Conservation (phyloP, 345 rosid genomes). For the Euphorbia lathyris region DNA sequence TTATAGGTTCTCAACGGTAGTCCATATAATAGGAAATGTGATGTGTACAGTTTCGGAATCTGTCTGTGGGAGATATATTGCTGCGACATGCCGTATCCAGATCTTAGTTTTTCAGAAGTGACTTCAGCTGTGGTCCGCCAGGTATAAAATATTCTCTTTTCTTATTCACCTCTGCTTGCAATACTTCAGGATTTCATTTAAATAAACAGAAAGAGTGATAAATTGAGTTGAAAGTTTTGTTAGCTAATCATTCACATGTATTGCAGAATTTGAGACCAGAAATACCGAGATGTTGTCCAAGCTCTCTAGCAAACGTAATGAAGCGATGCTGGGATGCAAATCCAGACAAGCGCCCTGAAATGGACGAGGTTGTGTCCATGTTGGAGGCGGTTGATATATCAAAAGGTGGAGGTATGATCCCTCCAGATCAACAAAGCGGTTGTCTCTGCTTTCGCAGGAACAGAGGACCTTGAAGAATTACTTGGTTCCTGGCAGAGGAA, state of each 20-base stretch:
- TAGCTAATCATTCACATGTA: slow-evolving; percentile 2
- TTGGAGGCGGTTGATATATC: slow-evolving; percentile 87
- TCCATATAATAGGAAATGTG: slow-evolving; percentile 94
- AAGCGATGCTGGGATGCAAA: slow-evolving; percentile 97
- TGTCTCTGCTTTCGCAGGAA: slow-evolving; percentile 75
- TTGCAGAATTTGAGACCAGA: slow-evolving; percentile 90
- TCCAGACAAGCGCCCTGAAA: slow-evolving; percentile 89
- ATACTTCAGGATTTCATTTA: background rate
- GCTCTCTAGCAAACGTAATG: slow-evolving; percentile 82
- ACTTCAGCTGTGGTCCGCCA: slow-evolving; percentile 96
- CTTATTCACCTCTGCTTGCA: background rate
- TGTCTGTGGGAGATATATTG: slow-evolving; percentile 98
- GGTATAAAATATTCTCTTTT: slow-evolving; percentile 34
- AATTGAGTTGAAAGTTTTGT: background rate
- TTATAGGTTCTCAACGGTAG: slow-evolving; percentile 91
- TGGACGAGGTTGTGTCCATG: slow-evolving; percentile 87
- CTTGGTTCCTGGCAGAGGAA: slow-evolving; percentile 10
- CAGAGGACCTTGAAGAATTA: slow-evolving; percentile 61
- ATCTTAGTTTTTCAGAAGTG: slow-evolving; percentile 92
- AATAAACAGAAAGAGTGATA: background rate
- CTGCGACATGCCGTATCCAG: slow-evolving; percentile 98
- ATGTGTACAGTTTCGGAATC: slow-evolving; percentile 94
- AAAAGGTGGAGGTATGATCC: slow-evolving; percentile 97
- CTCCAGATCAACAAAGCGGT: slow-evolving; percentile 73
- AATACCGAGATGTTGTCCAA: slow-evolving; percentile 96